Evolutionary conservation across 2,329 filamentous ascomycete species (phyloP), one percentile per base, ranked within the genome.

Genomic region (Colletotrichum chlorophyti): DNA sequence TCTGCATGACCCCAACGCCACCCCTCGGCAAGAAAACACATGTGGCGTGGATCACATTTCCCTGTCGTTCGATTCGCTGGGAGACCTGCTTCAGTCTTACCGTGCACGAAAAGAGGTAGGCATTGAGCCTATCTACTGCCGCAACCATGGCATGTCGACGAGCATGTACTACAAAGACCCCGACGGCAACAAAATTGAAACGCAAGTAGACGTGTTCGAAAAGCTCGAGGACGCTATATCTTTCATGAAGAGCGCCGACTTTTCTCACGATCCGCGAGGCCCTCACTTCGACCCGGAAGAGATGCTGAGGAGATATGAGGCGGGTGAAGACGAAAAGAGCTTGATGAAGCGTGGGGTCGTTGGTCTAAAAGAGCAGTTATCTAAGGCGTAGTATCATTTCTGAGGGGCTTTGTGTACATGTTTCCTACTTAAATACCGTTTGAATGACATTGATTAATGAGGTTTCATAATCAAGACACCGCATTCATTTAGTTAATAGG

Each of bases 111-210:
- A 73, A 58, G 63, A 63, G 0, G 54, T 63, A 5, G 74, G 72
- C 1, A 74, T 79, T 38, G 12, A 65, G 26, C 79, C 80, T 0
- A 26, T 70, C 4, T 79, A 76, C 76, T 72, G 66, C 54, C 69
- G 79, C 27, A 79, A 82, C 63, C 79, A 83, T 64, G 79, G 80
- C 3, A 69, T 72, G 2, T 81, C 75, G 2, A 77, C 71, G 0
- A 76, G 72, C 62, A 74, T 82, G 34, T 82, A 82, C 65, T 82
- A 82, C 63, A 55, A 61, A 7, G 79, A 82, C 64, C 79, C 78
- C 5, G 79, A 83, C 63, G 76, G 78, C 11, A 82, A 81, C 65
- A 61, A 68, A 62, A 49, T 82, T 26, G 80, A 82, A 68, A 74
- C 71, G 4, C 78, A 81, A 63, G 74, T 79, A 3, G 76, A 79